Evolutionary conservation across 495 filamentous ascomycete genomes (phyloP).

Genomic region (Tuber magnatum): DNA sequence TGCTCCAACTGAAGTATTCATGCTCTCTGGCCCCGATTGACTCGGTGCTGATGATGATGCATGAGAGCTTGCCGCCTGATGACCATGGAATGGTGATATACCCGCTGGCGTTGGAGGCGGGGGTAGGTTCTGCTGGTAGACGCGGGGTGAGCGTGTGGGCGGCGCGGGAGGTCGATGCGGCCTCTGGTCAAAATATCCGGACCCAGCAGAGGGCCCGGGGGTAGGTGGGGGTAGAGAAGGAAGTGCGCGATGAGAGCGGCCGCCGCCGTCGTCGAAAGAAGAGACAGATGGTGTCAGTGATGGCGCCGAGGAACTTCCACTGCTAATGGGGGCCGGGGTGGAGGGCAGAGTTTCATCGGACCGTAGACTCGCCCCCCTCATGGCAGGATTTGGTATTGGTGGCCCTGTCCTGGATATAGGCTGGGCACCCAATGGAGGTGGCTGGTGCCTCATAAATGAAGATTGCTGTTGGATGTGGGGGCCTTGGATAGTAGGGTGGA

Average conservation of each 20-base stretch:
- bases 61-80: constrained; percentile 29
- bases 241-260: constrained; percentile 35
- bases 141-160: constrained; percentile 32
- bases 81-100: constrained; percentile 25
- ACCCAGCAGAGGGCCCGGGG: constrained; percentile 16
- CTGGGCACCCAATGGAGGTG: constrained; percentile 26
- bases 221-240: constrained; percentile 32
- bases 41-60: constrained; percentile 19
- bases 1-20: constrained; percentile 11
- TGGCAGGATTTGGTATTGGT: constrained; percentile 27
- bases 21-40: constrained; percentile 20
- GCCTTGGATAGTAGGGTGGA: constrained; percentile 36
- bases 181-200: constrained; percentile 40
- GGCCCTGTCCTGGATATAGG: constrained; percentile 23
- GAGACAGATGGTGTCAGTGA: constrained; percentile 26
- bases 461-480: constrained; percentile 41
- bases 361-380: constrained; percentile 24
- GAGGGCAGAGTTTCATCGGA: constrained; percentile 24
- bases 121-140: constrained; percentile 27
- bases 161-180: constrained; percentile 30
- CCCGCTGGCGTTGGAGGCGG: constrained; percentile 29
- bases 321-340: constrained; percentile 32
- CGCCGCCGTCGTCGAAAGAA: constrained; percentile 28
- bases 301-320: constrained; percentile 30
- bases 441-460: constrained; percentile 39